These are phyloP conservation scores for Syzygium jambos DNA, from an alignment of 345 rosid species.

Conservation along the genomic window DNA sequence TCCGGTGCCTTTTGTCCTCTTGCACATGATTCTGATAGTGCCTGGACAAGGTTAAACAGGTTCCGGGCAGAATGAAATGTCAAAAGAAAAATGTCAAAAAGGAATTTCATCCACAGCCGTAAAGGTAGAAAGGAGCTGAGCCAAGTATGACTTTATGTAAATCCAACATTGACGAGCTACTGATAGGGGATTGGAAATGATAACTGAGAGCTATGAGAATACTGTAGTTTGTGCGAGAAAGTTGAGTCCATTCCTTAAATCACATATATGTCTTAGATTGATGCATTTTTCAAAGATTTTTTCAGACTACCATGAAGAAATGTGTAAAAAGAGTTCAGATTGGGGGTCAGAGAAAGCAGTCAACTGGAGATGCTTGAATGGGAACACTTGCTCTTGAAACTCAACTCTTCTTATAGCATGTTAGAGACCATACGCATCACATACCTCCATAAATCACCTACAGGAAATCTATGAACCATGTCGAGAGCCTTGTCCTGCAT, in stretches of 20 bases:
- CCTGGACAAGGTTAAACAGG: neutral
- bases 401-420: neutral
- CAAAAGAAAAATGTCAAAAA: neutral
- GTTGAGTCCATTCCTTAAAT: neutral
- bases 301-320: neutral
- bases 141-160: neutral
- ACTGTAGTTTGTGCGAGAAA: neutral
- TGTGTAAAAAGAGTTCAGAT: neutral
- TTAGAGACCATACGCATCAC: neutral
- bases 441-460: neutral
- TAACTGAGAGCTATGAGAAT: neutral
- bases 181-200: neutral
- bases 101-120: neutral
- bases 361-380: neutral
- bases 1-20: neutral
- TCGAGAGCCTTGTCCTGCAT: too few species aligned
- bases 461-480: too few species aligned
- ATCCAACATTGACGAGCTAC: neutral
- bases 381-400: neutral
- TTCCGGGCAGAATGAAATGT: neutral
- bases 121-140: too few species aligned
- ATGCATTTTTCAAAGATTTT: neutral
- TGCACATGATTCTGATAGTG: neutral
- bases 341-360: neutral
- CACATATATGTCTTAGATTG: neutral